phyloP scores from a whole-genome alignment of 805 yeast species.

The Nematodospora valgi region DNA sequence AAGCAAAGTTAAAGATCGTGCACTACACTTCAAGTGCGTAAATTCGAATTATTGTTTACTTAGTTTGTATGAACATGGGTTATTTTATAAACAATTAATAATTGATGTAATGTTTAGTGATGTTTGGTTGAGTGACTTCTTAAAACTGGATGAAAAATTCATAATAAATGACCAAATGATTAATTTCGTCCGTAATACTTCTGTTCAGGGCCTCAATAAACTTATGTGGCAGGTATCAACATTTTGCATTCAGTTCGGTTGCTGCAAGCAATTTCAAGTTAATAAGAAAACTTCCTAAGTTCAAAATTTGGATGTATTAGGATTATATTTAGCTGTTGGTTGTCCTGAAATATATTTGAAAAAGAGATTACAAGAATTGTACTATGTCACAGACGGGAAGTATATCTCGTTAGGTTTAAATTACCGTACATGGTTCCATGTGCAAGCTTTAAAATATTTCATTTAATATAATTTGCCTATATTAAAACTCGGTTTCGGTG shows the following conservation, averaged over 20 bases:
- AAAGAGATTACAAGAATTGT: constrained; percentile 4
- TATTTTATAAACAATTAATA: constrained; percentile 4
- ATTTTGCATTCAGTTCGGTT: constrained; percentile 6
- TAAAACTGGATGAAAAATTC: constrained; percentile 5
- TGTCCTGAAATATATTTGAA: constrained; percentile 1
- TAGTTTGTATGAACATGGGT: constrained; percentile 4
- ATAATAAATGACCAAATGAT: constrained; percentile 7
- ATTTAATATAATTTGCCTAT: too few species aligned
- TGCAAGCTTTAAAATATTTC: too few species aligned
- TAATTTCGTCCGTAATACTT: constrained; percentile 4
- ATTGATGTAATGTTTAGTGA: constrained; percentile 5
- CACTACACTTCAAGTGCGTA: constrained; percentile 4
- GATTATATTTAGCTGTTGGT: constrained; percentile 3
- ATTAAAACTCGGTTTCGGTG: too few species aligned
- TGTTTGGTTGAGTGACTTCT: constrained; percentile 5
- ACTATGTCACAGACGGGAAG: constrained; percentile 5
- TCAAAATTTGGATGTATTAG: constrained; percentile 6
- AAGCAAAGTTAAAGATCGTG: constrained; percentile 4
- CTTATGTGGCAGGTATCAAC: constrained; percentile 5
- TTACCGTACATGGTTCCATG: constrained; percentile 3
- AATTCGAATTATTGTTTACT: constrained; percentile 5
- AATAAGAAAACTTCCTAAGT: constrained; percentile 6
- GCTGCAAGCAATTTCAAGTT: constrained; percentile 7
- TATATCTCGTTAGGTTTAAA: constrained; percentile 5
- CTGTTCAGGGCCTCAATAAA: constrained; percentile 5